Percentiles rank a stretch among this genome's conserved stretches.
Conservation (phyloP, 2,329 filamentous ascomycete genomes). For the Fusarium robinianum region DNA sequence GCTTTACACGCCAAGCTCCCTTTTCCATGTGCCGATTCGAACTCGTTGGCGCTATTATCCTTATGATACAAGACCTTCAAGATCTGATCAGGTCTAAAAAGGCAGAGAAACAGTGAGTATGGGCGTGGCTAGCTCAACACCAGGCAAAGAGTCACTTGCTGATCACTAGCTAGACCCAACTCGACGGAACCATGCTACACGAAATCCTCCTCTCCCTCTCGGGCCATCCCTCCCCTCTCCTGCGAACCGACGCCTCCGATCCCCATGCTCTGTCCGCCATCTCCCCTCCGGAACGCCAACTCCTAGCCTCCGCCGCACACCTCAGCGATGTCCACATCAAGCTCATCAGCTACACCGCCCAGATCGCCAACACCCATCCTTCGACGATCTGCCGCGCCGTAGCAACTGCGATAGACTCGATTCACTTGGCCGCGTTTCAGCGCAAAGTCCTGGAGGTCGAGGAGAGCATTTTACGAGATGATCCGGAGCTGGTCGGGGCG, state of each 20-base stretch:
- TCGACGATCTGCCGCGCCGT: conserved; percentile 88
- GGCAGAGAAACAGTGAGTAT: conserved; percentile 31
- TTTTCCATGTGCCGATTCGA: conserved; percentile 58
- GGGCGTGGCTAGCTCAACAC: not conserved
- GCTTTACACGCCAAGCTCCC: conserved; percentile 14
- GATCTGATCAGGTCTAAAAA: conserved; percentile 46
- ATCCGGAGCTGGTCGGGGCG: conserved; percentile 81
- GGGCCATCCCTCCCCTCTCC: conserved; percentile 87
- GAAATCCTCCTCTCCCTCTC: conserved; percentile 97
- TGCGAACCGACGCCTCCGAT: conserved; percentile 60
- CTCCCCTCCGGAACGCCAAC: conserved; percentile 80
- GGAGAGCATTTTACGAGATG: conserved; percentile 72
- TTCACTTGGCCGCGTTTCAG: conserved; percentile 81
- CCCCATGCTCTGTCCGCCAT: conserved; percentile 54
- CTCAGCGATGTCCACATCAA: conserved; percentile 78
- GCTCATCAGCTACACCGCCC: conserved; percentile 68
- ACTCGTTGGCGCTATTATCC: conserved; percentile 54
- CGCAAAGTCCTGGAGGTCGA: conserved; percentile 85
- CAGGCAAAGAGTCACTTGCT: no score
- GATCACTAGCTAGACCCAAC: no score
- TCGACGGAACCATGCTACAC: conserved; percentile 88
- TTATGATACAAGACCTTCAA: conserved; percentile 51
- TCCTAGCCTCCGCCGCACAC: conserved; percentile 76
- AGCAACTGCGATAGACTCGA: conserved; percentile 73
- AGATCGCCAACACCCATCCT: conserved; percentile 70